These are phyloP conservation scores for Bromus sterilis DNA, from an alignment of 176 grass and related monocot genomes.

Conservation along the genomic window DNA sequence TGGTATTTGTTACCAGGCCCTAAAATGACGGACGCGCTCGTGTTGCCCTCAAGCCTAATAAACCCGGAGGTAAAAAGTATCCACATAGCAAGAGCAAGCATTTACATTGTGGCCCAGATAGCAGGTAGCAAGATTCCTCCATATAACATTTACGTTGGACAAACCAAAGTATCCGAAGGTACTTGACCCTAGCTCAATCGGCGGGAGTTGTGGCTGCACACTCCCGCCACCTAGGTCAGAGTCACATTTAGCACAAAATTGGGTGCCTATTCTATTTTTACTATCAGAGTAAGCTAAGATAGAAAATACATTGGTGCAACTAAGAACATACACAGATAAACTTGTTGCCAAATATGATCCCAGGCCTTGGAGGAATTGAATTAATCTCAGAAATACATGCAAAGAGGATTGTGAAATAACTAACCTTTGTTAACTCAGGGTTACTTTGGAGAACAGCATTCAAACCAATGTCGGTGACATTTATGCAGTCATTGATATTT, in stretches of 20 bases:
- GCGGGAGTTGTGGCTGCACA: not conserved
- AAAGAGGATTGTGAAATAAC: slow-evolving; percentile 30
- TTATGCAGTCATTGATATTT: slow-evolving; percentile 39
- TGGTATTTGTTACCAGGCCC: too few species aligned
- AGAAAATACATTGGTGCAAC: not conserved
- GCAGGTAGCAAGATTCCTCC: too few species aligned
- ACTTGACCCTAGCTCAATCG: not conserved
- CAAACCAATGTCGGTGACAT: slow-evolving; percentile 77
- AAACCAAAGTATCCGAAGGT: not conserved
- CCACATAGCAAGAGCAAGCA: not conserved
- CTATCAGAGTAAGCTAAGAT: not conserved
- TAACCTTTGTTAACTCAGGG: slow-evolving; percentile 64
- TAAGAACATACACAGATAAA: not conserved
- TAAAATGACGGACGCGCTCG: too few species aligned
- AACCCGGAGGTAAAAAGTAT: too few species aligned
- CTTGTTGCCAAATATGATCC: not conserved
- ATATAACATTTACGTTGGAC: not conserved
- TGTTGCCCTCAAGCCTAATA: too few species aligned
- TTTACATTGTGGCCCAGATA: too few species aligned
- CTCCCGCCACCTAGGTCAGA: not conserved
- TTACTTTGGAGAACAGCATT: slow-evolving; percentile 58
- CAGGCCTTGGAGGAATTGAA: not conserved
- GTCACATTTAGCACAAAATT: not conserved
- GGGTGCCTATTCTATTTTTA: not conserved
- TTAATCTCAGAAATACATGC: not conserved